These are phyloP conservation scores for Globisporangium canariense DNA, from an alignment of 352 stramenopile genomes.

Conservation along the genomic window DNA sequence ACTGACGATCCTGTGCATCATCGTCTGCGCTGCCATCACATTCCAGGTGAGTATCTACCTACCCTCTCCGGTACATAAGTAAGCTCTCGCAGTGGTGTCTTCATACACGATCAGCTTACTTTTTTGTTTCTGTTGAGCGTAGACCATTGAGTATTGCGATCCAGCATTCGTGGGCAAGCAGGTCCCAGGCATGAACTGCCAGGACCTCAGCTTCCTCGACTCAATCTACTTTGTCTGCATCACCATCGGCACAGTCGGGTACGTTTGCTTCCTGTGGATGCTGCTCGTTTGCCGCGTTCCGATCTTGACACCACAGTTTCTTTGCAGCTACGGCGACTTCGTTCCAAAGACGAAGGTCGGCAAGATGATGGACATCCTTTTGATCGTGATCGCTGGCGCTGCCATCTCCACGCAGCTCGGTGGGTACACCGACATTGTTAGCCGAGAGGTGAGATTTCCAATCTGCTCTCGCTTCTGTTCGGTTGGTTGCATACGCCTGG, in stretches of 20 bases:
- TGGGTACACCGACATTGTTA: slow-evolving; percentile 66
- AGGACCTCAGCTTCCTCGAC: slow-evolving; percentile 72
- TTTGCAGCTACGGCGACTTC: slow-evolving; percentile 57
- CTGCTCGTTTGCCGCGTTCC: not conserved
- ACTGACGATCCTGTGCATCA: slow-evolving; percentile 52
- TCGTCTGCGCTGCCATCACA: slow-evolving; percentile 55
- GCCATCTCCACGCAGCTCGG: slow-evolving; percentile 73
- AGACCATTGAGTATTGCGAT: slow-evolving; percentile 70
- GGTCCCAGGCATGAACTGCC: slow-evolving; percentile 37
- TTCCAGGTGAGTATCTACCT: slow-evolving; percentile 35
- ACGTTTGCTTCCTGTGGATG: slow-evolving; percentile 12
- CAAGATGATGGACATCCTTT: slow-evolving; percentile 60
- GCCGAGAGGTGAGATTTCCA: slow-evolving; percentile 40
- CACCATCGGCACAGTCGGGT: slow-evolving; percentile 82
- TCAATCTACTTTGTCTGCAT: slow-evolving; percentile 84
- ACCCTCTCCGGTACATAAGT: too few relatives aligned
- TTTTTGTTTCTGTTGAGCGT: not conserved
- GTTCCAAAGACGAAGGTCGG: slow-evolving; percentile 57
- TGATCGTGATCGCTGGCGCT: slow-evolving; percentile 69
- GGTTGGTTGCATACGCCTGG: not conserved
- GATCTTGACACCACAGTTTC: not conserved
- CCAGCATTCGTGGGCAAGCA: slow-evolving; percentile 16
- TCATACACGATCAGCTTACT: not conserved
- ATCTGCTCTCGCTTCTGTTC: not conserved
- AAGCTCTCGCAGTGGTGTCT: not conserved